These are phyloP conservation scores for Glonium stellatum DNA, from an alignment of 495 filamentous ascomycete genomes.

Conservation along the genomic window DNA sequence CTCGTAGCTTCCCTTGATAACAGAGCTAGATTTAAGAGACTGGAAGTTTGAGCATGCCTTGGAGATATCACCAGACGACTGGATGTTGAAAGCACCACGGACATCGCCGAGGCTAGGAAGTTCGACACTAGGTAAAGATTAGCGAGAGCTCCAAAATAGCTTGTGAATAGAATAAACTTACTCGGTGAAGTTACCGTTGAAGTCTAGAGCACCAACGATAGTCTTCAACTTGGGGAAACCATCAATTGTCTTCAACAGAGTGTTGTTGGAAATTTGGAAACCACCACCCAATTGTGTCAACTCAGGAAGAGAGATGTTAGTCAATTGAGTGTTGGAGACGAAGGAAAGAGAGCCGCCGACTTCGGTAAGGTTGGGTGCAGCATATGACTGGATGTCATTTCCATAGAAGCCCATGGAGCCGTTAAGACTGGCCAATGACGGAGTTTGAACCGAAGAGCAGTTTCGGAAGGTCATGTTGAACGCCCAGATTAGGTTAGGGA, in stretches of 20 bases:
- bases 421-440: slow-evolving; percentile 69
- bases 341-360: slow-evolving; percentile 65
- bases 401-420: slow-evolving; percentile 77
- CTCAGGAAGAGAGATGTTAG: slow-evolving; percentile 65
- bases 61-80: slow-evolving; percentile 51
- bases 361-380: slow-evolving; percentile 70
- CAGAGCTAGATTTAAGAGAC: slow-evolving; percentile 40
- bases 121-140: slow-evolving; percentile 48
- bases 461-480: slow-evolving; percentile 85
- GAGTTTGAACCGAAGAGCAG: slow-evolving; percentile 63
- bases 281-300: slow-evolving; percentile 67
- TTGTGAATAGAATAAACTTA: slow-evolving; percentile 44
- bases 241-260: slow-evolving; percentile 53
- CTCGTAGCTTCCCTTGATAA: slow-evolving; percentile 42
- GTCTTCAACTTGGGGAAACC: slow-evolving; percentile 58
- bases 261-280: slow-evolving; percentile 84
- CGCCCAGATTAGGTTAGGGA: slow-evolving; percentile 72
- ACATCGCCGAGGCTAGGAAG: slow-evolving; percentile 68
- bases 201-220: slow-evolving; percentile 82
- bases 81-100: slow-evolving; percentile 78
- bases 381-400: slow-evolving; percentile 62
- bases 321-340: slow-evolving; percentile 65
- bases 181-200: slow-evolving; percentile 76
- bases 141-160: slow-evolving; percentile 7
- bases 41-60: slow-evolving; percentile 37